Percentiles rank a stretch among this genome's conserved stretches.
Conservation (phyloP, 2,329 filamentous ascomycete species). For the Sordariomycetes sp. region DNA sequence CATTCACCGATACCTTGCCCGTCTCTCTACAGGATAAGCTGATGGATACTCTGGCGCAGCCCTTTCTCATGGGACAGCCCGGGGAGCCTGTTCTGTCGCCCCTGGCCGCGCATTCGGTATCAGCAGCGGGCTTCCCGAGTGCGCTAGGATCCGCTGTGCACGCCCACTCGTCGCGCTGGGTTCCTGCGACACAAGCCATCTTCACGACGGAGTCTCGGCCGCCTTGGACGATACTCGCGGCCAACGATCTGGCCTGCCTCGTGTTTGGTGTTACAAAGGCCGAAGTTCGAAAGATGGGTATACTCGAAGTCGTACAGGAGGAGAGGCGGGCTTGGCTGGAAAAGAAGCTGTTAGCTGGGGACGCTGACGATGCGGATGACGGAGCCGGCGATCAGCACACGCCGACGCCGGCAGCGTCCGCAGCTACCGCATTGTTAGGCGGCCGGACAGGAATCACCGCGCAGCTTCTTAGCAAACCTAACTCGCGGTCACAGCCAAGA, state of each 20-base stretch:
- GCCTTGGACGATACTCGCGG: conserved; percentile 92
- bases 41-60: conserved; percentile 74
- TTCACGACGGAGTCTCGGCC: conserved; percentile 89
- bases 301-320: conserved; percentile 86
- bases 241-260: conserved; percentile 90
- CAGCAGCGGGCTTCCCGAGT: conserved; percentile 30
- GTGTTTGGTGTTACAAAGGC: conserved; percentile 54
- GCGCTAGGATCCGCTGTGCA: conserved; percentile 52
- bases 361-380: conserved; percentile 13
- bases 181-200: conserved; percentile 86
- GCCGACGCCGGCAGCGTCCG: conserved; percentile 22
- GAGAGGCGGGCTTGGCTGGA: conserved; percentile 86
- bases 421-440: conserved; percentile 49
- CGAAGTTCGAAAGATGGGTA: conserved; percentile 71
- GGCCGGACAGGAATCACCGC: conserved; percentile 72
- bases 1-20: conserved; percentile 73
- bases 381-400: conserved; percentile 13
- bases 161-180: conserved; percentile 81
- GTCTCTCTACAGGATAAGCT: conserved; percentile 71
- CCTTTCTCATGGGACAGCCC: conserved; percentile 47
- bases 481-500: conserved; percentile 44
- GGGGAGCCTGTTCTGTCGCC: conserved; percentile 31
- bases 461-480: conserved; percentile 75
- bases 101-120: conserved; percentile 25
- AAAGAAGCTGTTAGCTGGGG: conserved; percentile 63